Base-by-base conservation (phyloP, 108 stramenopile species). In the Skeletonema costatum region DNA sequence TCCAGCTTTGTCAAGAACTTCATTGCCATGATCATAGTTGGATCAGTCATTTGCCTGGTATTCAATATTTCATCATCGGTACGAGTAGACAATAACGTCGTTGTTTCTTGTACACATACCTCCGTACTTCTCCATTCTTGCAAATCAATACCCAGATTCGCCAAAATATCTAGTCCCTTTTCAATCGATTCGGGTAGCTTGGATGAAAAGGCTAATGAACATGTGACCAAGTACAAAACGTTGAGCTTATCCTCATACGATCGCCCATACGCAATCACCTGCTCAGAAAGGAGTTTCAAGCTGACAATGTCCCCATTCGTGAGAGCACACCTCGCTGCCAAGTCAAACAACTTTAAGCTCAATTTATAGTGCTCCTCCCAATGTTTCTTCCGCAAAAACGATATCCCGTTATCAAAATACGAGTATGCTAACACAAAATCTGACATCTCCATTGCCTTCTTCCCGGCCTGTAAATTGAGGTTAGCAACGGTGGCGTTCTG, bases 381-480 rank as follows among this genome's bases (percentile, higher is more conserved):
- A 25, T 25, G 25, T 25, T 25, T 25, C 25, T 25, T 25, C 25
- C 25, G 25, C 25, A 25, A 25, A 0, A 25, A 25, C 0, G 25
- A 25, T 25, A 25, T 25, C 25, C 25, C 25, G 25, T 25, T 25
- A 25, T 25, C 25, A 25, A 25, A 25, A 25, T 25, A 25, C 25
- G 44, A 10, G 31, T 25, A 14, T 68, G n/a, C 13, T 60, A 32
- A 4, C 32, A 5, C 13, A 17, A 30, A 80, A 39, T 68, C 67
- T 11, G 79, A 74, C 59, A 65, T 64, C 30, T 51, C 38, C 33
- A 81, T 68, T 14, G 80, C 74, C 31, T 51, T 75, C 14, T 81
- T 67, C 2, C 80, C 80, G 16, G 80, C 80, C 21, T 31, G 14
- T 10, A 76, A 21, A 60, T 73, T 73, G 16, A 75, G 41, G 7